phyloP scores from a whole-genome alignment of 1,284 basidiomycete genomes.

The Chalciporus sp. region DNA sequence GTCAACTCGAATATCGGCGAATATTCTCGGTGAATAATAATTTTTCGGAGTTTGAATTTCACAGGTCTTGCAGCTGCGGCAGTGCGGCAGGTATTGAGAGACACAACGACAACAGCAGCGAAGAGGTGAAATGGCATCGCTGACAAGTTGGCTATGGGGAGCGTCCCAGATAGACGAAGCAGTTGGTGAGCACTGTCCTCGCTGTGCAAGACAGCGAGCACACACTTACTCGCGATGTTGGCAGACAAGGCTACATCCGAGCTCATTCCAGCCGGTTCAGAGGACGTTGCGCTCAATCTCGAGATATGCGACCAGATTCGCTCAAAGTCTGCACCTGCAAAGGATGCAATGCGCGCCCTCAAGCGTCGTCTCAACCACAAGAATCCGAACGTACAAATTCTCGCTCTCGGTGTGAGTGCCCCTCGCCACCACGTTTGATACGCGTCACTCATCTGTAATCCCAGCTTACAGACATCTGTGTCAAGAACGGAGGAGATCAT shows the following conservation, averaged over 20 bases:
- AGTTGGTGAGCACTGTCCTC: conserved; percentile 53
- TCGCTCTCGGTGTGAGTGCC: conserved; percentile 77
- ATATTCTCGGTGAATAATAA: conserved; percentile 1
- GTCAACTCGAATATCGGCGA: neutral
- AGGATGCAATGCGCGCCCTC: conserved; percentile 87
- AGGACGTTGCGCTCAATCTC: conserved; percentile 93
- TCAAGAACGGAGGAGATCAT: conserved; percentile 97
- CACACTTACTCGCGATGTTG: neutral
- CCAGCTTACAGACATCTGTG: conserved; percentile 88
- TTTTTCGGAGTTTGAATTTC: conserved; percentile 26
- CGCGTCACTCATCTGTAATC: conserved; percentile 12
- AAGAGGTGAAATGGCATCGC: conserved; percentile 41
- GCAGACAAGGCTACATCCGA: conserved; percentile 92
- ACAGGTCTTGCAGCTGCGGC: conserved; percentile 22
- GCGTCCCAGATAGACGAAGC: conserved; percentile 76
- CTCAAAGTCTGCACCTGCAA: conserved; percentile 85
- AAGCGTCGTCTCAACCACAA: conserved; percentile 88
- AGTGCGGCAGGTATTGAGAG: conserved; percentile 16
- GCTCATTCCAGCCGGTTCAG: conserved; percentile 75
- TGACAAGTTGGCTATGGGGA: conserved; percentile 73
- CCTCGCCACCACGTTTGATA: conserved; percentile 1
- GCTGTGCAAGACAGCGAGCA: neutral
- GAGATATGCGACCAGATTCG: conserved; percentile 98
- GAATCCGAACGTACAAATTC: conserved; percentile 95
- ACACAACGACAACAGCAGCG: conserved; percentile 16